Percentiles rank a stretch among this genome's conserved stretches.
phyloP scores from a whole-genome alignment of 2,329 filamentous ascomycete genomes.

The Curvularia spicifera region DNA sequence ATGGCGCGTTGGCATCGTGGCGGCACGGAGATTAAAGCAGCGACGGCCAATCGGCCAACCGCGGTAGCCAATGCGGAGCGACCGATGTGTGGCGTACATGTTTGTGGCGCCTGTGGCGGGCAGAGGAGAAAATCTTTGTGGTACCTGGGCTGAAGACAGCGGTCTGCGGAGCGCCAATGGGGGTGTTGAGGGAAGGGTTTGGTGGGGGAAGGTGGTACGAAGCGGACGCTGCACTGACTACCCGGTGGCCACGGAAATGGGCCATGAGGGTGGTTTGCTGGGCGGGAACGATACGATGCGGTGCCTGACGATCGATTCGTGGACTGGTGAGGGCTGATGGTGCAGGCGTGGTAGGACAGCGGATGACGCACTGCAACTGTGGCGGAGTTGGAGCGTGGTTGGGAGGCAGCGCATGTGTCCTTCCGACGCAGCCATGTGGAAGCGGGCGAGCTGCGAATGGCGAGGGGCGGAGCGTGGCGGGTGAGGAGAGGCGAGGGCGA shows the following conservation, averaged over 20 bases:
- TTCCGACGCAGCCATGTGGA: conserved; percentile 1
- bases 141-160: not conserved
- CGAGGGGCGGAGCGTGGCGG: conserved; percentile 1
- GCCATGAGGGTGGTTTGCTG: not conserved
- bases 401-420: not conserved
- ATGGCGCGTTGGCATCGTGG: not conserved
- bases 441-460: not conserved
- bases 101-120: conserved; percentile 1
- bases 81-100: not conserved
- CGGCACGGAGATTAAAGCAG: conserved; percentile 1
- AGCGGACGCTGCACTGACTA: not conserved
- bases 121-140: not conserved
- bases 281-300: conserved; percentile 2
- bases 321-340: conserved; percentile 2
- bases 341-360: conserved; percentile 10
- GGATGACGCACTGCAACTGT: conserved; percentile 14
- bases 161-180: too few species aligned
- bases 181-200: not conserved
- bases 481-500: not conserved
- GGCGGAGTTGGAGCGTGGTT: conserved; percentile 13
- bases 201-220: not conserved
- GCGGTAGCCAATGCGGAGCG: not conserved
- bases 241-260: not conserved
- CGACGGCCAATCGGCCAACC: not conserved
- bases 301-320: conserved; percentile 22